These are phyloP conservation scores for Aureobasidium melanogenum DNA, from an alignment of 2,329 filamentous ascomycete genomes.

Conservation along the genomic window DNA sequence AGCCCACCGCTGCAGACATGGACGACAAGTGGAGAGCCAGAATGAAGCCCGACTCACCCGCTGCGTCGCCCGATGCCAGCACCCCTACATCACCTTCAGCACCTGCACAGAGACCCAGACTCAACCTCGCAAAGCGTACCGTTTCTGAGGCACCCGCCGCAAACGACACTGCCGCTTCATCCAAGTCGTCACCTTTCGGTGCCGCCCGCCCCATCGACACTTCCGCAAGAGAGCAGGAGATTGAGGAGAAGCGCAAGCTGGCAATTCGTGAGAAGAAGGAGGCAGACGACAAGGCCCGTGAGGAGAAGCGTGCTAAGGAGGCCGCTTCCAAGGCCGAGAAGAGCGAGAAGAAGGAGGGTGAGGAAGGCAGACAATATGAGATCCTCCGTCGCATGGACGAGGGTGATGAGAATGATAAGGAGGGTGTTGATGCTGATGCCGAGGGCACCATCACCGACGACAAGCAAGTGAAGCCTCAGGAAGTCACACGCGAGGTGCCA, in stretches of 20 bases:
- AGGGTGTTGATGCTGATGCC: conserved; percentile 36
- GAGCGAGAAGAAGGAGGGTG: conserved; percentile 20
- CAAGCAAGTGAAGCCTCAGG: conserved; percentile 48
- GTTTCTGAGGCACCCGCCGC: conserved; percentile 60
- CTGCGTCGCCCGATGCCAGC: conserved; percentile 62
- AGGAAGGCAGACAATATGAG: conserved; percentile 42
- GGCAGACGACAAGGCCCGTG: conserved; percentile 75
- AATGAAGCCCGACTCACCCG: conserved; percentile 74
- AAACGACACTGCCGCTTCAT: conserved; percentile 40
- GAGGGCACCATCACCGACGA: conserved; percentile 42
- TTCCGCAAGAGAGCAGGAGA: conserved; percentile 74
- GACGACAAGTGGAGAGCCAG: conserved; percentile 87
- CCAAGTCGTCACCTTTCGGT: conserved; percentile 89
- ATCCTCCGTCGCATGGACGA: conserved; percentile 42
- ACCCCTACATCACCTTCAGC: conserved; percentile 64
- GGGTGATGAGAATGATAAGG: conserved; percentile 25
- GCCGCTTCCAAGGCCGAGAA: conserved; percentile 47
- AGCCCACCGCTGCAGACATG: conserved; percentile 78
- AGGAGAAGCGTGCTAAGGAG: conserved; percentile 51
- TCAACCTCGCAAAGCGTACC: conserved; percentile 87
- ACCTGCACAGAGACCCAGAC: conserved; percentile 60
- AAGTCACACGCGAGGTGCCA: conserved; percentile 40
- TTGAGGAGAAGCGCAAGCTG: conserved; percentile 78
- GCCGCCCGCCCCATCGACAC: conserved; percentile 92
- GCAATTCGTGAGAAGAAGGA: conserved; percentile 75